phyloP scores from a whole-genome alignment of 352 stramenopile genomes.

The Phytophthora pseudosyringae region DNA sequence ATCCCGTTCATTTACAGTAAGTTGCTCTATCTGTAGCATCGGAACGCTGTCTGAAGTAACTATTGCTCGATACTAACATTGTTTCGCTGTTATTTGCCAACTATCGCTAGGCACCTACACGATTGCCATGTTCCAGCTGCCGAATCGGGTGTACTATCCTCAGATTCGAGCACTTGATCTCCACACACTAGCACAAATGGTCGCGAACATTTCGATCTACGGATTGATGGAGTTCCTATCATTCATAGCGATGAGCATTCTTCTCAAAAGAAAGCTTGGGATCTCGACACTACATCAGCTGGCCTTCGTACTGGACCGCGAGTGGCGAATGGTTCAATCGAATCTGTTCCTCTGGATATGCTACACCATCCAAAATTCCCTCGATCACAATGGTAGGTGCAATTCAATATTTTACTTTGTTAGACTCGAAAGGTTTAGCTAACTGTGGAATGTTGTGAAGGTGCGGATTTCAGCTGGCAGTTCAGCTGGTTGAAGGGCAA shows the following conservation, averaged over 20 bases:
- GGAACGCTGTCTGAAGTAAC: too few relatives aligned
- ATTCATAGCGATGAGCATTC: slow-evolving; percentile 22
- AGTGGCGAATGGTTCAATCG: slow-evolving; percentile 44
- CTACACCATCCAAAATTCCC: slow-evolving; percentile 44
- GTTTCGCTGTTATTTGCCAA: background rate
- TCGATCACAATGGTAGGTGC: slow-evolving; percentile 40
- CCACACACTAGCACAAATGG: slow-evolving; percentile 16
- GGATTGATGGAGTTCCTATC: slow-evolving; percentile 36
- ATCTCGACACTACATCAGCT: slow-evolving; percentile 41
- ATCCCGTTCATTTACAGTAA: slow-evolving; percentile 46
- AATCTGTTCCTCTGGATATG: slow-evolving; percentile 57
- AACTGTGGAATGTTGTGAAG: slow-evolving; percentile 8
- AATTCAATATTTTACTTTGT: background rate
- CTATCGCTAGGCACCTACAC: slow-evolving; percentile 32
- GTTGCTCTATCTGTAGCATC: background rate
- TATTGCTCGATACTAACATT: background rate
- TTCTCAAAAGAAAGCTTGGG: slow-evolving; percentile 30
- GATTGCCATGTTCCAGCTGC: slow-evolving; percentile 38
- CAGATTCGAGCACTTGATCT: slow-evolving; percentile 34
- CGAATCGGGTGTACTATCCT: slow-evolving; percentile 40
- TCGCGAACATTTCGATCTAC: slow-evolving; percentile 43
- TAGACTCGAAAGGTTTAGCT: too few relatives aligned
- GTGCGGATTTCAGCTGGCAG: slow-evolving; percentile 33
- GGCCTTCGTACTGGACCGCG: slow-evolving; percentile 45
- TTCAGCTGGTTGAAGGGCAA: slow-evolving; percentile 20